Evolutionary conservation across 805 yeast species (phyloP).

Genomic region (Nakazawaea wyomingensis): DNA sequence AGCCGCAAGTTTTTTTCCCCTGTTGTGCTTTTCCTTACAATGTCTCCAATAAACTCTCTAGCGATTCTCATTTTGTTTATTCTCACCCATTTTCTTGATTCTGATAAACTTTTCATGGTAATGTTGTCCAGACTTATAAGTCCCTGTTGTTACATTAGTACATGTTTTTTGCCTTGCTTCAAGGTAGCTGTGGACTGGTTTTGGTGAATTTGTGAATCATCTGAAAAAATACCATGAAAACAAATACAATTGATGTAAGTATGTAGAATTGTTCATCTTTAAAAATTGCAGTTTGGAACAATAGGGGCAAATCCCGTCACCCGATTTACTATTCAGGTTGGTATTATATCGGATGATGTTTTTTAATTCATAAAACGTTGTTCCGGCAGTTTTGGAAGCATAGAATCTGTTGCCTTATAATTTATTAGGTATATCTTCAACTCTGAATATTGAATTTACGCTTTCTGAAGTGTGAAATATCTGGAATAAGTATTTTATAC

Average conservation of each 20-base stretch:
- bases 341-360: background rate
- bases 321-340: background rate
- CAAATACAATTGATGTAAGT: constrained; percentile 27
- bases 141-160: constrained; percentile 1
- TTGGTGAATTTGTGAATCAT: constrained; percentile 23
- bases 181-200: too few relatives aligned
- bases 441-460: background rate
- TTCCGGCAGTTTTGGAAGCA: background rate
- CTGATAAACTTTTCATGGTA: constrained; percentile 5
- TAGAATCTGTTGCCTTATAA: background rate
- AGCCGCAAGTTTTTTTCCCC: constrained; percentile 1
- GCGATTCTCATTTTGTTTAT: background rate
- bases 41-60: constrained; percentile 10
- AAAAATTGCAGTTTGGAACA: constrained; percentile 15
- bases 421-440: background rate
- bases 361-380: constrained; percentile 1
- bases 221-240: constrained; percentile 26
- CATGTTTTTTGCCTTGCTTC: background rate
- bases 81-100: background rate
- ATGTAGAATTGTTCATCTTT: constrained; percentile 25
- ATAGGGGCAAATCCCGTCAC: constrained; percentile 11
- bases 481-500: background rate
- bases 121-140: constrained; percentile 9
- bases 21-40: constrained; percentile 9
- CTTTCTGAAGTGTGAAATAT: background rate